A percentile compares a stretch with the other conserved stretches of the same genome.
These are phyloP conservation scores for Candida ficus DNA, from an alignment of 805 yeast species.

Conservation along the genomic window DNA sequence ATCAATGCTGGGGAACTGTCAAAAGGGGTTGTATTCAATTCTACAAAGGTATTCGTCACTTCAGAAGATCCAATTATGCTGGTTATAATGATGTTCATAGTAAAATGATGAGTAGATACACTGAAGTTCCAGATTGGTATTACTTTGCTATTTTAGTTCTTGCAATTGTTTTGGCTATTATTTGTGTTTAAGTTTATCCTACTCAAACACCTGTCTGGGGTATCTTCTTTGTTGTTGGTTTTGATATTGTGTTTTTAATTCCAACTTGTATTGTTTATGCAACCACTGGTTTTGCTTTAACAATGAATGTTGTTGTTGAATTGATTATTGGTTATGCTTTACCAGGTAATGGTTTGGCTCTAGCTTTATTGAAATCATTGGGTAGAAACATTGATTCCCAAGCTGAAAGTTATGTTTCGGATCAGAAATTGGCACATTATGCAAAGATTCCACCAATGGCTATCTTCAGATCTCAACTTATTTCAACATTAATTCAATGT, in stretches of 20 bases:
- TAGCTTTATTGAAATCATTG: slow-evolving; percentile 45
- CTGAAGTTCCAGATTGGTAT: slow-evolving; percentile 56
- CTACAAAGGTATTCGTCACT: too few species aligned
- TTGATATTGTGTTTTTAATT: slow-evolving; percentile 45
- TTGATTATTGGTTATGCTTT: slow-evolving; percentile 52
- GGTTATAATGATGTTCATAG: slow-evolving; percentile 54
- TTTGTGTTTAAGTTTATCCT: slow-evolving; percentile 40
- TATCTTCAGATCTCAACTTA: slow-evolving; percentile 42
- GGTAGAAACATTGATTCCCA: slow-evolving; percentile 60
- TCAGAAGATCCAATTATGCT: too few species aligned
- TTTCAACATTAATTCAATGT: slow-evolving; percentile 29
- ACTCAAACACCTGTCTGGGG: slow-evolving; percentile 58
- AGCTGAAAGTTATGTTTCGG: slow-evolving; percentile 56
- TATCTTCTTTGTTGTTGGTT: slow-evolving; percentile 45
- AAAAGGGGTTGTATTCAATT: too few species aligned
- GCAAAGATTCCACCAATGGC: slow-evolving; percentile 56
- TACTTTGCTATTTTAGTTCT: slow-evolving; percentile 35
- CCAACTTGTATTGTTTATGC: slow-evolving; percentile 46
- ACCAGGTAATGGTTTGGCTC: slow-evolving; percentile 45
- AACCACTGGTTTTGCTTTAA: slow-evolving; percentile 42
- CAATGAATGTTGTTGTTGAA: slow-evolving; percentile 49
- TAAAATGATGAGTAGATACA: slow-evolving; percentile 49
- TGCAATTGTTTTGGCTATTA: slow-evolving; percentile 41
- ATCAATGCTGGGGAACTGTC: too few species aligned
- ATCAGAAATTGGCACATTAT: slow-evolving; percentile 40